Evolutionary conservation across 768 basidiomycete genomes (phyloP), one percentile per base, ranked within the genome.

Genomic region (Tulasnella sp.): DNA sequence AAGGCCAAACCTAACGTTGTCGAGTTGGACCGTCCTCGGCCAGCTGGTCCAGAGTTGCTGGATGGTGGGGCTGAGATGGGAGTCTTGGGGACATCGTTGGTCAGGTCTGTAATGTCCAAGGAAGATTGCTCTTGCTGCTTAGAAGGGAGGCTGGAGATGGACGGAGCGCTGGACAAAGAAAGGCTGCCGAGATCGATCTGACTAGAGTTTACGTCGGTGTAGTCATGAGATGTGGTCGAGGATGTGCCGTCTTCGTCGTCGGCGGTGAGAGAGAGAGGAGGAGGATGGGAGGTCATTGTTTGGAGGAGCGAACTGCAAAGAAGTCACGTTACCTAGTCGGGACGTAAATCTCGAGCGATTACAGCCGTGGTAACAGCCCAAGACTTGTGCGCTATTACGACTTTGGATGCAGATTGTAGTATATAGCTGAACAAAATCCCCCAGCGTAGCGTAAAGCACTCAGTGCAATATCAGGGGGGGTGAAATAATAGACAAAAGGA

Each of bases 401-500:
- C 28, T 28, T 18, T 69, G 28, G 34, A 69, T 37, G 64, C 64
- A 69, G 28, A 69, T 28, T 34, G 64, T 34, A 69, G 64, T 69
- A 34, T 69, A 69, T 28, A 37, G 28, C 64, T 69, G 64, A 69
- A 37, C 64, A 69, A 37, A 37, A 69, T n/a, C 34, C 64, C 34
- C 34, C n/a, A 34, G n/a, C 64, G 64, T 69, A 69, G 42, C 34
- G 72, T 54, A 75, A 46, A 31, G 31, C 58, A 86, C 86, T 85
- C 79, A 83, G 83, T 81, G 82, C 74, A 80, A 75, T 69, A 77
- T 46, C 46, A 82, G 83, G 83, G 77, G 81, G 75, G 82, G 82
- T 83, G 85, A 85, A 85, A 86, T 50, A 74, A 48, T n/a, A 11
- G 44, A 64, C 41, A 77, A 77, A 58, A 12, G 37, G 54, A 60